These are phyloP conservation scores for Zea mays DNA, from an alignment of 176 grass and related monocot species.

Conservation along the genomic window DNA sequence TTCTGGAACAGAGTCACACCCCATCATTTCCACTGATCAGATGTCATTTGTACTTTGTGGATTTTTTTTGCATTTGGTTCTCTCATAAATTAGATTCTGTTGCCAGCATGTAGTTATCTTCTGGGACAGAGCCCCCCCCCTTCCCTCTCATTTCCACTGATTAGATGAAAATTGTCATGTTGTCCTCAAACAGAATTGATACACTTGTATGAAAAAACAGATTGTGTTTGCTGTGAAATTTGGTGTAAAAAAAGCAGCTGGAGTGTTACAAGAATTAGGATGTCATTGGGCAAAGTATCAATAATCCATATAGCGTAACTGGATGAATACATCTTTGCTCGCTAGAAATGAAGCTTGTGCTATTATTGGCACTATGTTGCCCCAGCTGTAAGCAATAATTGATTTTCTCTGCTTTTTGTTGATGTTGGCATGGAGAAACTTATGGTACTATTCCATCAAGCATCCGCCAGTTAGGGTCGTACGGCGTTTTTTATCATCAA, in stretches of 20 bases:
- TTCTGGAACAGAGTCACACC: neutral
- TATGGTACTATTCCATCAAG: neutral
- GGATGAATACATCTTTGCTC: neutral
- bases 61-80: neutral
- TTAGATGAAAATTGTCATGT: neutral
- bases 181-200: neutral
- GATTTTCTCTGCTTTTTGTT: neutral
- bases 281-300: neutral
- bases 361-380: neutral
- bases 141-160: no score
- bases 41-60: neutral
- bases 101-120: neutral
- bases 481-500: neutral
- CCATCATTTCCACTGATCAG: neutral
- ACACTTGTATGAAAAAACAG: neutral
- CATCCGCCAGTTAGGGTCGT: neutral
- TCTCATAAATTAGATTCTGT: neutral
- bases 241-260: constrained; percentile 13
- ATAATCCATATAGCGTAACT: neutral
- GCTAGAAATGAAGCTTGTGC: neutral
- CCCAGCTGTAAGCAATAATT: neutral
- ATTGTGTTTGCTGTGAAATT: neutral
- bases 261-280: neutral
- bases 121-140: no score
- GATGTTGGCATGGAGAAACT: neutral